Conservation (phyloP, 2,329 filamentous ascomycete species). For the Cladosporium sp. region DNA sequence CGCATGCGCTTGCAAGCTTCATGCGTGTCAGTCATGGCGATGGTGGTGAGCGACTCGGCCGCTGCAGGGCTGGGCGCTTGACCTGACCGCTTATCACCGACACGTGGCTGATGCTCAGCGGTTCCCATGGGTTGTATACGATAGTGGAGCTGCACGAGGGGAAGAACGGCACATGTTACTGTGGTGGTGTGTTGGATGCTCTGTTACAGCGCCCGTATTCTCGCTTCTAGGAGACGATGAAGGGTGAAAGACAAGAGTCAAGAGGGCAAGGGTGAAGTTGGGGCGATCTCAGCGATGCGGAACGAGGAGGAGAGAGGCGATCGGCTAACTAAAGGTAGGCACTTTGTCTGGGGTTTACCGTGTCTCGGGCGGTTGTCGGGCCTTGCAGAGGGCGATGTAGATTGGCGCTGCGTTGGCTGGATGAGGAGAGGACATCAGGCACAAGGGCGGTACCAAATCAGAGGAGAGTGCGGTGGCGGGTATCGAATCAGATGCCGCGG, state of each 20-base stretch:
- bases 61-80: conserved; percentile 5
- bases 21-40: conserved; percentile 9
- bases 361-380: conserved; percentile 12
- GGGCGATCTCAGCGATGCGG: not conserved
- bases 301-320: too few species aligned
- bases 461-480: not conserved
- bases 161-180: not conserved
- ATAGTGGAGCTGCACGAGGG: conserved; percentile 1
- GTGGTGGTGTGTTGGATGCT: not conserved
- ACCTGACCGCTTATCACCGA: conserved; percentile 15
- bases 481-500: not conserved
- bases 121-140: conserved; percentile 1
- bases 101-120: conserved; percentile 17
- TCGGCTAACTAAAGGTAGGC: not conserved
- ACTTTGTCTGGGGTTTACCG: not conserved
- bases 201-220: not conserved
- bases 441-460: not conserved
- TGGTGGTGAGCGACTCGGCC: not conserved
- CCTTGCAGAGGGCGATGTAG: not conserved
- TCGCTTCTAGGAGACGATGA: not conserved
- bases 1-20: conserved; percentile 4
- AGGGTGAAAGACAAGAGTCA: not conserved
- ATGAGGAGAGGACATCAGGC: not conserved
- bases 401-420: not conserved
- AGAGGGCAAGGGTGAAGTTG: not conserved